phyloP scores from a whole-genome alignment of 1,284 basidiomycete genomes.

The Leccinum laetum region DNA sequence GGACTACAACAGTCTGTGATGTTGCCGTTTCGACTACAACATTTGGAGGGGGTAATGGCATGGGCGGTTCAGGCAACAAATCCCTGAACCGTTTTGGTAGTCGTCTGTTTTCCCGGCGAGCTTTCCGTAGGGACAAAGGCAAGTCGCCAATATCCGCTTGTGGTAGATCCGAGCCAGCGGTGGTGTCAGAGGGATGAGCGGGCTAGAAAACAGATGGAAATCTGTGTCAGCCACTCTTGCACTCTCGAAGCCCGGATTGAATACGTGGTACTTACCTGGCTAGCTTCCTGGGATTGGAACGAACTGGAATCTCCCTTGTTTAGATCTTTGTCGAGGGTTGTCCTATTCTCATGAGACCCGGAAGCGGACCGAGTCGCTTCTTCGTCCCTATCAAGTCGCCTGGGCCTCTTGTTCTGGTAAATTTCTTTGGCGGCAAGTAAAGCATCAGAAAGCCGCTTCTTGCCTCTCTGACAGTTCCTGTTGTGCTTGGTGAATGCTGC shows the following conservation, averaged over 20 bases:
- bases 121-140: background rate
- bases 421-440: background rate
- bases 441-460: background rate
- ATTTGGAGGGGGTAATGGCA: background rate
- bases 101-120: background rate
- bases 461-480: background rate
- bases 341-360: background rate
- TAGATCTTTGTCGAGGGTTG: too few relatives aligned
- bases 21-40: background rate
- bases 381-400: background rate
- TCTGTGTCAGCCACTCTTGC: background rate
- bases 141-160: background rate
- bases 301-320: too few relatives aligned
- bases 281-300: too few relatives aligned
- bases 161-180: background rate
- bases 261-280: too few relatives aligned
- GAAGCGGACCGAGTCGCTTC: background rate
- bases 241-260: too few relatives aligned
- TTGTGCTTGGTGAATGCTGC: background rate
- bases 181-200: background rate
- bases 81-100: background rate
- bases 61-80: background rate
- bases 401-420: background rate
- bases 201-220: background rate
- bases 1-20: background rate